A percentile compares a stretch with the other conserved stretches of the same genome.
Evolutionary conservation across 2,329 filamentous ascomycete genomes (phyloP).

Genomic region (Verticillium dahliae): DNA sequence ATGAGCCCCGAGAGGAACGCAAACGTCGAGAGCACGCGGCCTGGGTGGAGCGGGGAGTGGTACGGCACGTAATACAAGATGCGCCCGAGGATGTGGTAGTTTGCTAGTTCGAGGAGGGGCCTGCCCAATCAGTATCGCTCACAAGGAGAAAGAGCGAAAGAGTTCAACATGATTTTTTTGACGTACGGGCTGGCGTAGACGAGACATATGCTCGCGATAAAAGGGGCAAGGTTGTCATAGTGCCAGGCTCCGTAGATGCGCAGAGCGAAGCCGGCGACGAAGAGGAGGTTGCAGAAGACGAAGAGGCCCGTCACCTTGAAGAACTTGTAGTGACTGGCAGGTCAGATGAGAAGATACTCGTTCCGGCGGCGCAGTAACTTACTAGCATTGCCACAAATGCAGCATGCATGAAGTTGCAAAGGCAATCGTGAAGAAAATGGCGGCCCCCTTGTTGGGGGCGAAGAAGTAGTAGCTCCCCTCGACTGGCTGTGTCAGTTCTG

Average conservation of each 20-base stretch:
- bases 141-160: background rate
- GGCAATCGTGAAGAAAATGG: constrained; percentile 37
- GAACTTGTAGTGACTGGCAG: constrained; percentile 43
- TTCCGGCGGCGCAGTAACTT: constrained; percentile 18
- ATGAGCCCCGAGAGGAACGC: constrained; percentile 38
- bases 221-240: constrained; percentile 22
- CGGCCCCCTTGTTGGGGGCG: constrained; percentile 38
- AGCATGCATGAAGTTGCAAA: constrained; percentile 28
- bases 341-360: background rate
- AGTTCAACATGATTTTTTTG: too few species aligned
- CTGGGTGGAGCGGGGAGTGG: constrained; percentile 43
- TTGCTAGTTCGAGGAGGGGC: constrained; percentile 52
- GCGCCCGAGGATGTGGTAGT: constrained; percentile 55
- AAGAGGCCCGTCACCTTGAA: constrained; percentile 50
- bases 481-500: constrained; percentile 18
- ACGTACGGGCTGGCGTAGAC: constrained; percentile 27
- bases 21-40: constrained; percentile 38
- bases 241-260: constrained; percentile 23
- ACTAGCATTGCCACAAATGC: constrained; percentile 41
- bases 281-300: constrained; percentile 46
- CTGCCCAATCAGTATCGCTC: constrained; percentile 17
- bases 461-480: constrained; percentile 38
- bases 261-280: constrained; percentile 48
- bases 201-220: constrained; percentile 26
- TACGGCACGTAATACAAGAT: constrained; percentile 55